Evolutionary conservation across 2,329 filamentous ascomycete species (phyloP).

Genomic region (Alternaria arbusti): DNA sequence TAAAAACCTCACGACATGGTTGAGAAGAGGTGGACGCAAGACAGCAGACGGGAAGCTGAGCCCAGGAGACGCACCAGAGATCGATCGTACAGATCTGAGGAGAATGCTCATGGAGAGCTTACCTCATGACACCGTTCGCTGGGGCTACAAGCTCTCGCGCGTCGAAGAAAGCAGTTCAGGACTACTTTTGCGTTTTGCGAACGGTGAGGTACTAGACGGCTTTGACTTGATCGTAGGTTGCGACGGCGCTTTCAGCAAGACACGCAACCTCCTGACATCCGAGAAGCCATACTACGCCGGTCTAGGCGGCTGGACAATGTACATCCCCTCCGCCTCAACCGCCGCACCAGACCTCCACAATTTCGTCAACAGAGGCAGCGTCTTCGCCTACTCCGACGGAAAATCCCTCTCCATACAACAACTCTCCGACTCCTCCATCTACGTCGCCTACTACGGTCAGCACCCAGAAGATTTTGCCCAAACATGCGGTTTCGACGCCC

Average conservation of each 20-base stretch:
- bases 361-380: slow-evolving; percentile 44
- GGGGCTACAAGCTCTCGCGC: slow-evolving; percentile 28
- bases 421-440: slow-evolving; percentile 43
- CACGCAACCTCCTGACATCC: slow-evolving; percentile 39
- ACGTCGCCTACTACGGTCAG: slow-evolving; percentile 28
- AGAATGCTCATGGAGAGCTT: slow-evolving; percentile 31
- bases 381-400: slow-evolving; percentile 39
- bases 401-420: slow-evolving; percentile 39
- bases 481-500: slow-evolving; percentile 24
- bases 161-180: slow-evolving; percentile 20
- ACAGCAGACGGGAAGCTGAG: slow-evolving; percentile 10
- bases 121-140: slow-evolving; percentile 28
- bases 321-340: slow-evolving; percentile 34
- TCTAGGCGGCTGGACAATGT: slow-evolving; percentile 41
- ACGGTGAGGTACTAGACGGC: slow-evolving; percentile 32
- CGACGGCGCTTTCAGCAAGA: slow-evolving; percentile 54
- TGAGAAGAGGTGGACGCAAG: slow-evolving; percentile 19
- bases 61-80: slow-evolving; percentile 30
- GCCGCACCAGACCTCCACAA: slow-evolving; percentile 36
- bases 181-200: slow-evolving; percentile 33
- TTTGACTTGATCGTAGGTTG: slow-evolving; percentile 55
- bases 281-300: slow-evolving; percentile 47
- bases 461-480: slow-evolving; percentile 33
- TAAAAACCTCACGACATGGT: slow-evolving; percentile 40
- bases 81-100: slow-evolving; percentile 31